Base-by-base conservation (phyloP, 495 filamentous ascomycete species). In the Filosporella fistucella region DNA sequence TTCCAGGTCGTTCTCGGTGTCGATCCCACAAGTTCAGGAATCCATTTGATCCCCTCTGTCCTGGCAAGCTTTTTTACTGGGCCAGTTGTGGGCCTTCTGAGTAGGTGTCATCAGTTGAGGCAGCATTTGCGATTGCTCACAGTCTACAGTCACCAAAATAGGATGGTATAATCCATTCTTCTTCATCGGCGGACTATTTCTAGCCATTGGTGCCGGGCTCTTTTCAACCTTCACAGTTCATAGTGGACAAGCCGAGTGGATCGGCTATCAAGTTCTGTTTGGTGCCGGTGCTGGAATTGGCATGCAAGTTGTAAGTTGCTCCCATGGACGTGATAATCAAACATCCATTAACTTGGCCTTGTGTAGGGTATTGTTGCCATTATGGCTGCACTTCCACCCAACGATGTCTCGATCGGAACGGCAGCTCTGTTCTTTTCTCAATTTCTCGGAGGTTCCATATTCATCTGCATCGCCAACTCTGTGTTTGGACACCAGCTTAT, bases 1-100 rank as follows among this genome's bases (percentile, higher is more conserved):
- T 84, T 82, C 55, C 80, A 84, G 47, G 59, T 54, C n/a, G 63
- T 82, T 43, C 52, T 67, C 30, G 59, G 60, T 37, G 58, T 57
- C 4, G 66, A 47, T 34, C 68, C 81, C 4, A 64, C 66, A 14
- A 44, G 62, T 17, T 73, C 69, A 6, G 79, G 77, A 24, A 65
- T 81, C 5, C 60, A 62, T 8, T 76, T 71, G 39, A 62, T 82
- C 4, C 70, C 77, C 10, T 49, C 75, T 7, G 65, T 81, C 44
- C 33, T 78, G 38, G 51, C 54, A 18, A 48, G 65, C 26, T 39
- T 51, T 17, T 26, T 45, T 8, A 40, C 33, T n/a, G 14, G 28
- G 8, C 51, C 51, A 42, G 3, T 51, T 6, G 22, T 24, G 23
- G 47, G 52, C 14, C 41, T 21, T 25, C 46, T 49, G 21, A 23